phyloP scores from a whole-genome alignment of 2,329 filamentous ascomycete species.

The Simplicillium sp. region DNA sequence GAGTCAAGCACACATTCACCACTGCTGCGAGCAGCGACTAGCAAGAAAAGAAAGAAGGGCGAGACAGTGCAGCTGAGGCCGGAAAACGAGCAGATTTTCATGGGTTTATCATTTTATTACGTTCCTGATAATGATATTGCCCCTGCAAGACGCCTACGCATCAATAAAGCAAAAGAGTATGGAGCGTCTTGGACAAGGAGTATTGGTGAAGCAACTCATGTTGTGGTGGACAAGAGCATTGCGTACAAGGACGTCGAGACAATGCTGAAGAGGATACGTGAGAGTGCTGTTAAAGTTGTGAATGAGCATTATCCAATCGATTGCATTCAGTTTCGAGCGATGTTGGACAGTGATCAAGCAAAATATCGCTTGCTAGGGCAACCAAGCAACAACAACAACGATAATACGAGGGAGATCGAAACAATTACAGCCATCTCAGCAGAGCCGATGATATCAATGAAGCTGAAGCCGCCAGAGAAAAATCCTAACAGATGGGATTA shows the following conservation, averaged over 20 bases:
- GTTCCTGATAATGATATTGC: constrained; percentile 72
- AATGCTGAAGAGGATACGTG: constrained; percentile 20
- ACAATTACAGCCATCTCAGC: constrained; percentile 8
- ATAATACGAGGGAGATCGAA: constrained; percentile 3
- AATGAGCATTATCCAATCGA: constrained; percentile 62
- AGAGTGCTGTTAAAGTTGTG: constrained; percentile 37
- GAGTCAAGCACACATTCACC: background rate
- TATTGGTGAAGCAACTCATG: constrained; percentile 58
- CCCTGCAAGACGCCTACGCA: constrained; percentile 57
- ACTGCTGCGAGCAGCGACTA: constrained; percentile 3
- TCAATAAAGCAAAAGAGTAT: constrained; percentile 63
- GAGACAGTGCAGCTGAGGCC: constrained; percentile 33
- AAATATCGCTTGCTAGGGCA: constrained; percentile 51
- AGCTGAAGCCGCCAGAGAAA: constrained; percentile 36
- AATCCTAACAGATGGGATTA: constrained; percentile 28
- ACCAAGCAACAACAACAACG: constrained; percentile 12
- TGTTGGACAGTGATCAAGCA: constrained; percentile 49
- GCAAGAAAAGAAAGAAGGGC: constrained; percentile 38
- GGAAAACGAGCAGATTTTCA: constrained; percentile 48
- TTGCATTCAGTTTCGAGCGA: constrained; percentile 47
- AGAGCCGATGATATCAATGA: constrained; percentile 24
- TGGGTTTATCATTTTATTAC: constrained; percentile 59
- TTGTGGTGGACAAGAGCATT: constrained; percentile 66
- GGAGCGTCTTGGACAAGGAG: constrained; percentile 63
- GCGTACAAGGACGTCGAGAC: constrained; percentile 53